Evolutionary conservation across 176 grass and related monocot genomes (phyloP), one percentile per base, ranked within the genome.

Genomic region (Aechmea fasciata): DNA sequence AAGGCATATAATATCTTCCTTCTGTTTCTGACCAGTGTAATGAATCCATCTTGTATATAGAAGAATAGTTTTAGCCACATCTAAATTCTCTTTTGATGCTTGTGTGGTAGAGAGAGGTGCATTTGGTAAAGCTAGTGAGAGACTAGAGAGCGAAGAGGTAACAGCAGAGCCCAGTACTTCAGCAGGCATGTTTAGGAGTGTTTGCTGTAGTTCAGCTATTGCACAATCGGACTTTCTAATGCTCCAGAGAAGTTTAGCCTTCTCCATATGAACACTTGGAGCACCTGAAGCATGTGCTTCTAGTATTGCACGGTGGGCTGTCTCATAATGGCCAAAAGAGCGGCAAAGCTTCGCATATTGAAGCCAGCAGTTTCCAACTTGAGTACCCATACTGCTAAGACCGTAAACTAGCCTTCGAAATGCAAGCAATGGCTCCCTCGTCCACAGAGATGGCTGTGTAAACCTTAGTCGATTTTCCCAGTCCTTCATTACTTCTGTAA

Each of bases 41-140:
- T 97, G 94, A 70, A 97, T 97, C 94, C 94, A 97, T 87, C 86
- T 97, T 78, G 86, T 90, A 78, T 97, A 97, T 63, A 97, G 86
- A 69, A 97, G 89, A 85, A 97, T 82, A 50, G 87, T 83, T 80
- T 97, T 97, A 74, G 86, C 91, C 71, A 90, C 80, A 71, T 97
- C 89, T 82, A 79, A 83, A 73, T 97, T 83, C 55, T 87, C 82
- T 51, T 89, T 90, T 41, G 84, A 83, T 79, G 79, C 81, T 57
- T 92, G 86, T 70, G 83, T 90, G 57, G 71, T 67, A 52, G 76
- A 89, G 64, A 91, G 73, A 67, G 87, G 83, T 81, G 77, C 81
- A 85, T 90, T 89, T 75, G 93, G 93, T 74, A 97, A 81, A 71
- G 84, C 87, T 48, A 96, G 91, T 47, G 87, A 96, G 48, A 96